phyloP scores from a whole-genome alignment of 1,284 basidiomycete genomes.

The Microbotryum saponariae region DNA sequence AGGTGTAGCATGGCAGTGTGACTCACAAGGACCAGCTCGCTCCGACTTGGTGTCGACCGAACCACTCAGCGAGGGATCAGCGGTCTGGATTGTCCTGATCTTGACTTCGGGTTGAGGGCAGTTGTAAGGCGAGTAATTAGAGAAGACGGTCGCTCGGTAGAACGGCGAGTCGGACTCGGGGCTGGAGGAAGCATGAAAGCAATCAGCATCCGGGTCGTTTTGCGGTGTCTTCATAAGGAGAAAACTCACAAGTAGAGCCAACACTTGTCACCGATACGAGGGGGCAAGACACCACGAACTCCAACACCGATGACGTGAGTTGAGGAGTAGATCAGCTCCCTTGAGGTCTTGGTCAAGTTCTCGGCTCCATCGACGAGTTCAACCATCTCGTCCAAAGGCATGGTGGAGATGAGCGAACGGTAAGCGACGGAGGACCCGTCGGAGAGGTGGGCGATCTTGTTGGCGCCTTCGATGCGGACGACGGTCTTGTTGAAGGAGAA shows the following conservation, averaged over 20 bases:
- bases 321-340: conserved; percentile 45
- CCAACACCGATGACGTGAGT: conserved; percentile 51
- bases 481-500: conserved; percentile 44
- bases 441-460: conserved; percentile 43
- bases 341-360: conserved; percentile 41
- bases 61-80: conserved; percentile 43
- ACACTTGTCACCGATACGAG: conserved; percentile 51
- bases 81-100: conserved; percentile 47
- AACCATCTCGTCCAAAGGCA: conserved; percentile 46
- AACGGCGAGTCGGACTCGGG: conserved; percentile 49
- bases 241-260: conserved; percentile 40
- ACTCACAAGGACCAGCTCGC: conserved; percentile 47
- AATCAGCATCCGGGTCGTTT: not conserved
- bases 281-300: conserved; percentile 46
- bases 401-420: conserved; percentile 46
- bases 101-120: conserved; percentile 43
- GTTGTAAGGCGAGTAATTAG: conserved; percentile 51
- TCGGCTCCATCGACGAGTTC: conserved; percentile 40
- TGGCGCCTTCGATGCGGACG: conserved; percentile 42
- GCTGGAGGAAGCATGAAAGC: conserved; percentile 15
- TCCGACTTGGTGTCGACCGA: conserved; percentile 41
- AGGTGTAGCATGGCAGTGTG: conserved; percentile 11
- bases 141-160: conserved; percentile 52
- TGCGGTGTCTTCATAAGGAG: not conserved
- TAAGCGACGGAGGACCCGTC: conserved; percentile 46